A percentile compares a stretch with the other conserved stretches of the same genome.
phyloP scores from a whole-genome alignment of 192 early-diverging fungal genomes.

The Backusella sp. region DNA sequence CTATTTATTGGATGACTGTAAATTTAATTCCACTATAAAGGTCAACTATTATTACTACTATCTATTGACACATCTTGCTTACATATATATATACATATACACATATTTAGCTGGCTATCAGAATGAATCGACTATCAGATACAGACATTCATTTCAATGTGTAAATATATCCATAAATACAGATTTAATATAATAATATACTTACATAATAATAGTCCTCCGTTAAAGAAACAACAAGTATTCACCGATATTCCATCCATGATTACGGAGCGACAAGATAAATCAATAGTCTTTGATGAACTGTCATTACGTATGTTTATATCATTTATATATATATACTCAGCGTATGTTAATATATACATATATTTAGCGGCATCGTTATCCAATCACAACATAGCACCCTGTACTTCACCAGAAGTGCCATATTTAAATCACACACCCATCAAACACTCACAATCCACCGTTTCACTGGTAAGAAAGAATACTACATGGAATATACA shows the following conservation, averaged over 20 bases:
- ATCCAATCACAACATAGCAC: not conserved
- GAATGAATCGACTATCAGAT: slow-evolving; percentile 30
- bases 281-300: not conserved
- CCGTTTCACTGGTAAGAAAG: slow-evolving; percentile 18
- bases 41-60: slow-evolving; percentile 28
- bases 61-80: not conserved
- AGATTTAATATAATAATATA: too few relatives aligned
- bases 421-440: not conserved
- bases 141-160: slow-evolving; percentile 22
- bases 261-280: slow-evolving; percentile 30
- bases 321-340: too few relatives aligned
- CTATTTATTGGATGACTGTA: slow-evolving; percentile 68
- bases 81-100: not conserved
- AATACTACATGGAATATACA: not conserved
- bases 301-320: not conserved
- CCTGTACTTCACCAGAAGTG: not conserved
- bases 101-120: slow-evolving; percentile 35
- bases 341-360: too few relatives aligned
- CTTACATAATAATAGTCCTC: slow-evolving; percentile 20
- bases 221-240: slow-evolving; percentile 37
- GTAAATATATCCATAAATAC: slow-evolving; percentile 18
- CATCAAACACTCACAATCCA: slow-evolving; percentile 23
- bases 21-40: slow-evolving; percentile 77
- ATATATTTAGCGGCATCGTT: not conserved
- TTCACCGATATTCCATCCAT: slow-evolving; percentile 36